phyloP scores from a whole-genome alignment of 2,329 filamentous ascomycete genomes.

The Coleophoma crateriformis region DNA sequence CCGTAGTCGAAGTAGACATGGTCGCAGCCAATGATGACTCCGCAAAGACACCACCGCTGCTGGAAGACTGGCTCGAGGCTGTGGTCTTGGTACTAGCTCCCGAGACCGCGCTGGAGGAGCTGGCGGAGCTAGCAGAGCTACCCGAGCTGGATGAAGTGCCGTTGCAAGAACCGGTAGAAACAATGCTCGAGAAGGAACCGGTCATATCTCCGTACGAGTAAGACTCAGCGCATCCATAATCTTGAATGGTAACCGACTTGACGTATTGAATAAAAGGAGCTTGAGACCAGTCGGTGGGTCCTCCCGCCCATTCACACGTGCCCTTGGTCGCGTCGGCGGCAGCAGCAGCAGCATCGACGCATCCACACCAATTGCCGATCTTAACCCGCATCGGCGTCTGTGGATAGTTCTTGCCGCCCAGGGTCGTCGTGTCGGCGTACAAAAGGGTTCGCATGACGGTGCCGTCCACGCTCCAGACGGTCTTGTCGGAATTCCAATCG shows the following conservation, averaged over 20 bases:
- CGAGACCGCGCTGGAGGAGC: background rate
- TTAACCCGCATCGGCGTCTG: slow-evolving; percentile 66
- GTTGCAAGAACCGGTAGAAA: slow-evolving; percentile 22
- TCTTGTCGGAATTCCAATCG: slow-evolving; percentile 56
- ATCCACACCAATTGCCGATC: slow-evolving; percentile 49
- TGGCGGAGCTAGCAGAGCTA: slow-evolving; percentile 1
- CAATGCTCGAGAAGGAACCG: slow-evolving; percentile 42
- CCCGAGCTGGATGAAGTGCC: slow-evolving; percentile 2
- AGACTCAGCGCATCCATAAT: slow-evolving; percentile 41
- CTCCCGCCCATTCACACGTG: slow-evolving; percentile 64
- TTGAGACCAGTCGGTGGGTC: slow-evolving; percentile 38
- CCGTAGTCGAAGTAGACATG: slow-evolving; percentile 6
- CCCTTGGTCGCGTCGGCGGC: slow-evolving; percentile 42
- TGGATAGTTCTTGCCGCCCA: slow-evolving; percentile 52
- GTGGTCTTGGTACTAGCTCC: slow-evolving; percentile 1
- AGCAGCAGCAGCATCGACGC: slow-evolving; percentile 23
- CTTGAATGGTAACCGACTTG: slow-evolving; percentile 41
- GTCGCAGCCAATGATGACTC: slow-evolving; percentile 4
- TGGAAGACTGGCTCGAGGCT: slow-evolving; percentile 2
- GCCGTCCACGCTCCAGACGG: slow-evolving; percentile 56
- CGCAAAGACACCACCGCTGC: slow-evolving; percentile 1
- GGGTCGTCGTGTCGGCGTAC: slow-evolving; percentile 36
- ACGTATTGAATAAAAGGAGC: slow-evolving; percentile 47
- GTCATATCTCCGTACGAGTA: slow-evolving; percentile 44
- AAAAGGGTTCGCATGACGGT: slow-evolving; percentile 38